Evolutionary conservation across 768 basidiomycete species (phyloP), one percentile per base, ranked within the genome.

Genomic region (Thelephora aurantiotincta): DNA sequence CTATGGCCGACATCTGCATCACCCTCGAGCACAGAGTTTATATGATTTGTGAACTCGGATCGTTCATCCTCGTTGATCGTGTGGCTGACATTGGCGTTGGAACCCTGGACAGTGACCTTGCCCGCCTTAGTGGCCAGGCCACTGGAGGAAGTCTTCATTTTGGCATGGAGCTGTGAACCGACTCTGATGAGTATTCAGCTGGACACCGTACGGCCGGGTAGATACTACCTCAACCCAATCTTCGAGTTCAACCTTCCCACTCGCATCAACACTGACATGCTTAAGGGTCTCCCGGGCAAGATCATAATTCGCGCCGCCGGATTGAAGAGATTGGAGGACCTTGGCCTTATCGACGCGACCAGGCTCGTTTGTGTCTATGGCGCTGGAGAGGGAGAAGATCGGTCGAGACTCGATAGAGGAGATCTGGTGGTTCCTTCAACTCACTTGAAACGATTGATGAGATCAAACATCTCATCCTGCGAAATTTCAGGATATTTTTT

Each of bases 21-120:
- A 50, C 86, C 87, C 57, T 87, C 88, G 50, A 99, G 77, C 26
- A 97, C 94, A 50, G 74, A 68, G 61, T 99, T 99, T 69, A 99
- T 98, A 65, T 99, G 94, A 59, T 89, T 85, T n/a, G 94, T 98
- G 67, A 98, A 98, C 60, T 94, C 92, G 18, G 76, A 70, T 46
- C 90, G 74, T 61, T 97, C 94, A 61, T 98, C 94, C 63, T 97
- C 90, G 68, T 96, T 96, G 65, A 98, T 83, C 33, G 94, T 94
- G 67, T 97, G 94, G 64, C 85, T 89, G 52, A 90, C 88, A 65
- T 93, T 96, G 46, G 88, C 85, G 55, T 89, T 96, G 3, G 91
- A 90, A 49, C 94, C 94, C 60, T 90, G 80, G 19, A 97, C 89
- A 1, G 88, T 89, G 50, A 97, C 89, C 60, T 91, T 94, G 13